Evolutionary conservation across 2,329 filamentous ascomycete genomes (phyloP).

Genomic region (Colletotrichum sojae): DNA sequence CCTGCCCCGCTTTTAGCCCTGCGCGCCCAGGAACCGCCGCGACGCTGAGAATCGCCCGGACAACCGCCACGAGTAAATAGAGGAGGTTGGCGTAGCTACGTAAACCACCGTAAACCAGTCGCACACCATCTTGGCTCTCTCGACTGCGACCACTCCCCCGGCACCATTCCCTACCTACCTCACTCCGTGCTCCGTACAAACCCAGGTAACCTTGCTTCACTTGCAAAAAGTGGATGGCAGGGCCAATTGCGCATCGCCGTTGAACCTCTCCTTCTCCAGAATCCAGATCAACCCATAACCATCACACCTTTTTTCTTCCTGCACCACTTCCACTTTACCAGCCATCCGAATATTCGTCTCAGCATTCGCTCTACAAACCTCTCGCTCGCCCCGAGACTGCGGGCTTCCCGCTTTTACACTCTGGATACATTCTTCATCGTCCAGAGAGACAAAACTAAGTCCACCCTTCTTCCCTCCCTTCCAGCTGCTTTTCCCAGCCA

Average conservation of each 20-base stretch:
- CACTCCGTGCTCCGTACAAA: no score
- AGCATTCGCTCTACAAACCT: constrained; percentile 34
- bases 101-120: constrained; percentile 22
- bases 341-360: constrained; percentile 44
- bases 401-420: constrained; percentile 25
- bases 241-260: constrained; percentile 38
- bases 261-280: constrained; percentile 24
- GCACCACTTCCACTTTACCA: constrained; percentile 35
- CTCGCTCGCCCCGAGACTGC: constrained; percentile 21
- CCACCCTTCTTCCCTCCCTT: constrained; percentile 25
- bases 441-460: constrained; percentile 44
- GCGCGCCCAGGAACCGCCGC: constrained; percentile 39
- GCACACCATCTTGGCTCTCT: constrained; percentile 11
- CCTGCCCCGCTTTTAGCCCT: constrained; percentile 19
- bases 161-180: background rate
- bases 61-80: constrained; percentile 43
- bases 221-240: constrained; percentile 40
- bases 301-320: constrained; percentile 32
- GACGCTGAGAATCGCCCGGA: constrained; percentile 40
- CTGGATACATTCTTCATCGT: constrained; percentile 18
- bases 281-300: constrained; percentile 31
- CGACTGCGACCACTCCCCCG: constrained; percentile 8
- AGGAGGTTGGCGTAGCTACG: constrained; percentile 42
- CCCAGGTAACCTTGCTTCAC: background rate
- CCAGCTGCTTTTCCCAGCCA: constrained; percentile 36